A percentile compares a stretch with the other conserved stretches of the same genome.
These are phyloP conservation scores for Pichia gijzeniarum DNA, from an alignment of 805 yeast species.

Conservation along the genomic window DNA sequence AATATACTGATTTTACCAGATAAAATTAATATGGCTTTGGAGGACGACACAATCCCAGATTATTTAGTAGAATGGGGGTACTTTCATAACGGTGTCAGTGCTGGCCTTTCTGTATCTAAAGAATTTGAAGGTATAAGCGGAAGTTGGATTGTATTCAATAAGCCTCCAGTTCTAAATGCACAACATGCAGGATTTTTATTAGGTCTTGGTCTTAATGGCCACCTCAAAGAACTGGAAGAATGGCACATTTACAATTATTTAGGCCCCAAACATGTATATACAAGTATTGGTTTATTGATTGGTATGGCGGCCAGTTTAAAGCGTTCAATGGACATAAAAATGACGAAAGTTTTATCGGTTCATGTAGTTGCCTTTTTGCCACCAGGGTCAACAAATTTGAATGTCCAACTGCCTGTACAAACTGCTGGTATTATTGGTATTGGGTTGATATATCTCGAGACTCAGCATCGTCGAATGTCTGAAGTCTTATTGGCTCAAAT, in stretches of 20 bases:
- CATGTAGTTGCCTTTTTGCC: conserved; percentile 92
- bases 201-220: conserved; percentile 91
- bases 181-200: conserved; percentile 94
- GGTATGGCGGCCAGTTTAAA: conserved; percentile 89
- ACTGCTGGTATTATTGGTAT: conserved; percentile 89
- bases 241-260: conserved; percentile 94
- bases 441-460: conserved; percentile 72
- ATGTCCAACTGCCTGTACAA: conserved; percentile 77
- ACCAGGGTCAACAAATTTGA: conserved; percentile 81
- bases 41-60: conserved; percentile 45
- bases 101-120: conserved; percentile 68
- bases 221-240: conserved; percentile 73
- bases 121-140: conserved; percentile 70
- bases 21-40: conserved; percentile 52
- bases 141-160: conserved; percentile 86
- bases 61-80: conserved; percentile 68
- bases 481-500: conserved; percentile 71
- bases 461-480: conserved; percentile 82
- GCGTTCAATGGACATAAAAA: conserved; percentile 78
- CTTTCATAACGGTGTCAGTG: conserved; percentile 87
- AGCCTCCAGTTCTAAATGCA: conserved; percentile 61
- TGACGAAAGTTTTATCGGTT: conserved; percentile 86
- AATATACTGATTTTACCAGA: conserved; percentile 59
- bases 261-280: conserved; percentile 79
- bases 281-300: conserved; percentile 78